Evolutionary conservation across 2,329 filamentous ascomycete genomes (phyloP).

Genomic region (Tolypocladium nubicola): DNA sequence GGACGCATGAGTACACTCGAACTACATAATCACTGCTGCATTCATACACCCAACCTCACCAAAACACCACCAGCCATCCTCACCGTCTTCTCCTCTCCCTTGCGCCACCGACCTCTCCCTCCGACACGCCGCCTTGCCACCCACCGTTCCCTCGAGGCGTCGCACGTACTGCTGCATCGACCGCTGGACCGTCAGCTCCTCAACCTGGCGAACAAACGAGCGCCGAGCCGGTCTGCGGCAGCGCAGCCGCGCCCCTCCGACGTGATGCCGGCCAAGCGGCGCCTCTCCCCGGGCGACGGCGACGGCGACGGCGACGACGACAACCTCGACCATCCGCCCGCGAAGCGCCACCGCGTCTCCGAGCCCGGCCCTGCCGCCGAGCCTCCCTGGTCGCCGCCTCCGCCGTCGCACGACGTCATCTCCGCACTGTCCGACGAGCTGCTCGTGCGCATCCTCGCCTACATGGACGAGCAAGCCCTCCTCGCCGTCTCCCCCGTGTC

Average conservation of each 20-base stretch:
- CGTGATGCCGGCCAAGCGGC: slow-evolving; percentile 16
- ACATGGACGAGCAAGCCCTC: slow-evolving; percentile 59
- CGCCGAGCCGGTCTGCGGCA: neutral
- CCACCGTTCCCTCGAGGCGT: neutral
- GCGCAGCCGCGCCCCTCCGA: neutral
- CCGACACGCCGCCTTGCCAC: neutral
- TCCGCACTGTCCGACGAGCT: slow-evolving; percentile 78
- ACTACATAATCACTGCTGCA: too few relatives aligned
- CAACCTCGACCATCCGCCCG: neutral
- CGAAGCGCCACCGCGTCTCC: slow-evolving; percentile 12
- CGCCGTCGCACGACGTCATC: slow-evolving; percentile 42
- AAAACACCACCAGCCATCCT: neutral
- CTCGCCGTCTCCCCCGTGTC: slow-evolving; percentile 57
- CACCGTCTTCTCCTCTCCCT: neutral
- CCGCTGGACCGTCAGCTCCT: neutral
- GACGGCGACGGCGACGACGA: neutral
- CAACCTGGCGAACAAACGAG: neutral
- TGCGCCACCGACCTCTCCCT: neutral
- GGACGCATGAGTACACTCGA: too few relatives aligned
- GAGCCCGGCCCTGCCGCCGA: neutral
- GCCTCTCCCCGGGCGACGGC: slow-evolving; percentile 4
- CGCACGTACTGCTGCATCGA: neutral
- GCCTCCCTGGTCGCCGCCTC: neutral
- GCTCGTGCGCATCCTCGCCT: slow-evolving; percentile 71
- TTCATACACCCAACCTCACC: neutral